Percentiles rank a stretch among this genome's conserved stretches.
Conservation (phyloP, 2,329 filamentous ascomycete genomes). For the Cladosporium halotolerans region DNA sequence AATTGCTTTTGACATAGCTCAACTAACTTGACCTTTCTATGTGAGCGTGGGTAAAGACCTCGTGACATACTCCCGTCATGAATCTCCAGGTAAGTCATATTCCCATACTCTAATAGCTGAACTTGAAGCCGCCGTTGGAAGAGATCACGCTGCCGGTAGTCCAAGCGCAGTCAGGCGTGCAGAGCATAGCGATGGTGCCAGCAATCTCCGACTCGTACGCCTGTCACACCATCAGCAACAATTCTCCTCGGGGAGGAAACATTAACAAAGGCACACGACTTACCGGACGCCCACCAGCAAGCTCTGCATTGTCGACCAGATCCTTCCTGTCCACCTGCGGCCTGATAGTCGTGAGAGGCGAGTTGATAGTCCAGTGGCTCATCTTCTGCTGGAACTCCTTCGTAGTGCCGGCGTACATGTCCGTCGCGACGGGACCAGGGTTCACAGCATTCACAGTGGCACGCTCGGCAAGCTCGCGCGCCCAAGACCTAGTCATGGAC, state of each 20-base stretch:
- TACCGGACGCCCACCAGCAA: slow-evolving; percentile 49
- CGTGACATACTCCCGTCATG: too few species aligned
- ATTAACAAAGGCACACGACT: slow-evolving; percentile 17
- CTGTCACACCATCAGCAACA: slow-evolving; percentile 11
- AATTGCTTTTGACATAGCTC: too few species aligned
- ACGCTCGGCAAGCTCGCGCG: slow-evolving; percentile 54
- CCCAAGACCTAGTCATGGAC: slow-evolving; percentile 64
- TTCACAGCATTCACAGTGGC: slow-evolving; percentile 62
- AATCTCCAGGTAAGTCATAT: slow-evolving; percentile 3
- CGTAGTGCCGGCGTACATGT: slow-evolving; percentile 56
- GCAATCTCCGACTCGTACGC: slow-evolving; percentile 67
- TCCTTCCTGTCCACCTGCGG: slow-evolving; percentile 56
- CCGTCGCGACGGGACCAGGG: slow-evolving; percentile 59
- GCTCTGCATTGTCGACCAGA: slow-evolving; percentile 38
- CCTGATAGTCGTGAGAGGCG: slow-evolving; percentile 59
- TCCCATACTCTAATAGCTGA: slow-evolving; percentile 31
- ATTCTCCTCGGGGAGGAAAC: slow-evolving; percentile 14
- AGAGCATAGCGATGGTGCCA: slow-evolving; percentile 70
- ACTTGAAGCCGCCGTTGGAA: slow-evolving; percentile 71
- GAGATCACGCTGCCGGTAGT: slow-evolving; percentile 71
- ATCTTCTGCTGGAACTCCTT: slow-evolving; percentile 54
- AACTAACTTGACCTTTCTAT: too few species aligned
- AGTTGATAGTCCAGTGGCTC: slow-evolving; percentile 54
- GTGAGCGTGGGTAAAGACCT: too few species aligned
- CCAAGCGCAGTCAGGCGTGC: slow-evolving; percentile 65